These are phyloP conservation scores for Candida khao-thaluensis DNA, from an alignment of 805 yeast genomes.

Conservation along the genomic window DNA sequence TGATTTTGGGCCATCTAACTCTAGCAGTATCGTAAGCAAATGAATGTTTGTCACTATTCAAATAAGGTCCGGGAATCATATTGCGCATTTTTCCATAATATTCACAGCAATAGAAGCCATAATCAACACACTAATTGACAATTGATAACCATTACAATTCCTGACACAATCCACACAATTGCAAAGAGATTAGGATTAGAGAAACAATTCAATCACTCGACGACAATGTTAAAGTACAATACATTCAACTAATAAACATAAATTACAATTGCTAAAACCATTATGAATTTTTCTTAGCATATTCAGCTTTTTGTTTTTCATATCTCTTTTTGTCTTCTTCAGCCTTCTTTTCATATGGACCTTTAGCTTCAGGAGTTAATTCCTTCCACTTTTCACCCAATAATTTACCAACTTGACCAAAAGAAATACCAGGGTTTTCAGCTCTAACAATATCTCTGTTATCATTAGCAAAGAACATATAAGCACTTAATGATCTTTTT, in stretches of 20 bases:
- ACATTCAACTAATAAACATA: conserved; percentile 10
- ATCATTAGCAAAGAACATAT: conserved; percentile 98
- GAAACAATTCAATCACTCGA: no score
- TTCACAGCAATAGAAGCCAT: no score
- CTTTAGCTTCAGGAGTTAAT: conserved; percentile 74
- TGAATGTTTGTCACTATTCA: conserved; percentile 67
- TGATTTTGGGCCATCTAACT: conserved; percentile 84
- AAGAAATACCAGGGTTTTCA: conserved; percentile 94
- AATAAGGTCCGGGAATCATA: conserved; percentile 47
- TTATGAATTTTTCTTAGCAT: conserved; percentile 41
- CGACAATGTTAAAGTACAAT: conserved; percentile 1
- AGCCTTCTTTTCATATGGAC: conserved; percentile 90
- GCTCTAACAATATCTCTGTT: conserved; percentile 94
- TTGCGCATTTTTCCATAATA: conserved; percentile 1
- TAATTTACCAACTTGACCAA: conserved; percentile 92
- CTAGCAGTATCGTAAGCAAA: conserved; percentile 81
- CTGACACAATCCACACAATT: no score
- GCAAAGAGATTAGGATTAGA: no score
- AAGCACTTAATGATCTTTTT: conserved; percentile 96
- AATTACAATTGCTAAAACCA: conserved; percentile 2
- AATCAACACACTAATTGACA: no score
- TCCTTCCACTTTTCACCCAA: conserved; percentile 98
- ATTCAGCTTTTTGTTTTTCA: conserved; percentile 92
- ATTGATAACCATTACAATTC: no score
- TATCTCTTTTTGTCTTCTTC: conserved; percentile 96